Evolutionary conservation across 768 basidiomycete species (phyloP).

Genomic region (Phlebiopsis flavidoalba): DNA sequence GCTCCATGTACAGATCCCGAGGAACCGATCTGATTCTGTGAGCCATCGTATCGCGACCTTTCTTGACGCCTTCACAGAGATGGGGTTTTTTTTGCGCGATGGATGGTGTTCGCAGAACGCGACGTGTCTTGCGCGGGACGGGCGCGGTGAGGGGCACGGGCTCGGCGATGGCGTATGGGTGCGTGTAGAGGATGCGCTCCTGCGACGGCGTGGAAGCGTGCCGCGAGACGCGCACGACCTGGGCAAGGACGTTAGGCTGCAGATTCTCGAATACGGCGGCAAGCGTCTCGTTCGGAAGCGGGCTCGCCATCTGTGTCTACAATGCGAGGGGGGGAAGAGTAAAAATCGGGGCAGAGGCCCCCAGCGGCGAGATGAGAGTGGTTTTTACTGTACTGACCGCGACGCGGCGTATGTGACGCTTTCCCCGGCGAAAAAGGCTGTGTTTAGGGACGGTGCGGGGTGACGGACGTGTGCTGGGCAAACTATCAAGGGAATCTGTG

Average conservation of each 20-base stretch:
- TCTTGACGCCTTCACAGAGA: constrained; percentile 40
- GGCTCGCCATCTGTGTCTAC: constrained; percentile 6
- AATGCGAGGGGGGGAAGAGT: neutral
- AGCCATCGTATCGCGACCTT: constrained; percentile 54
- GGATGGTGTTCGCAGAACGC: constrained; percentile 51
- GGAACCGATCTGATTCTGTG: constrained; percentile 28
- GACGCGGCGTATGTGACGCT: neutral
- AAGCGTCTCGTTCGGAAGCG: constrained; percentile 55
- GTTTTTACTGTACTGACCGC: neutral
- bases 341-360: constrained; percentile 3
- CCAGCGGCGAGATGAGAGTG: neutral
- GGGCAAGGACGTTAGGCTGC: constrained; percentile 29
- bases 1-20: constrained; percentile 20
- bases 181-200: constrained; percentile 54
- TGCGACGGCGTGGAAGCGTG: constrained; percentile 35
- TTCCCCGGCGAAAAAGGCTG: neutral
- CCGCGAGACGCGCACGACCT: constrained; percentile 40
- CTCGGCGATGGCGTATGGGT: constrained; percentile 44
- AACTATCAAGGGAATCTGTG: constrained; percentile 5
- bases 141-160: constrained; percentile 36
- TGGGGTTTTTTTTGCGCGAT: constrained; percentile 36
- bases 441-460: neutral
- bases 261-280: constrained; percentile 38
- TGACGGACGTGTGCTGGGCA: neutral
- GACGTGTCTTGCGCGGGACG: constrained; percentile 33